Evolutionary conservation across 2,329 filamentous ascomycete species (phyloP).

Genomic region (Cercospora zeae-maydis): DNA sequence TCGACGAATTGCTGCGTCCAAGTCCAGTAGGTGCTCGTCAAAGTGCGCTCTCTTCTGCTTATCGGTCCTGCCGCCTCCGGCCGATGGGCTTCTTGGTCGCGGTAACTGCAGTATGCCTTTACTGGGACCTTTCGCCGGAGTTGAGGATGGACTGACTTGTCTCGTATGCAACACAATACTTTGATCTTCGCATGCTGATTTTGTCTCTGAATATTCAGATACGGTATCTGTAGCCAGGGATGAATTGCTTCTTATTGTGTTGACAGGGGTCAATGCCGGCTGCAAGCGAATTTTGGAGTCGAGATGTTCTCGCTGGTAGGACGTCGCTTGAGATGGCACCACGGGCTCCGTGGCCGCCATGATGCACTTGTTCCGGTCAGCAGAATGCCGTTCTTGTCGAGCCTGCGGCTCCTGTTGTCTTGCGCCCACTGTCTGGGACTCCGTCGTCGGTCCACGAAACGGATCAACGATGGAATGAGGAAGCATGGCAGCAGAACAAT

Average conservation of each 20-base stretch:
- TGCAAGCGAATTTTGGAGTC: background rate
- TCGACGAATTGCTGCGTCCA: constrained; percentile 3
- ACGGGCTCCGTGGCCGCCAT: constrained; percentile 7
- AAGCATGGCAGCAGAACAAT: background rate
- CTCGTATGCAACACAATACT: background rate
- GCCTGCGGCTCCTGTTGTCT: background rate
- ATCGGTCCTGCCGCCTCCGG: background rate
- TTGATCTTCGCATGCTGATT: background rate
- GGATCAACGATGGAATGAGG: background rate
- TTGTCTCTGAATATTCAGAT: constrained; percentile 1
- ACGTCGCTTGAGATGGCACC: background rate
- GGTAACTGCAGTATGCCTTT: background rate
- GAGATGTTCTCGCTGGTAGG: background rate
- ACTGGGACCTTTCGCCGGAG: background rate
- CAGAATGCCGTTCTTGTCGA: constrained; percentile 4
- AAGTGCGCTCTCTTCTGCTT: constrained; percentile 17
- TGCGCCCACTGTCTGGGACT: background rate
- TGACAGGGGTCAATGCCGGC: background rate
- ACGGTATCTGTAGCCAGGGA: background rate
- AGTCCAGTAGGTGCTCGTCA: constrained; percentile 5
- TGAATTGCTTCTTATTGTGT: background rate
- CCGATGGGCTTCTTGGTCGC: background rate
- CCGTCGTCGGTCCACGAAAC: background rate
- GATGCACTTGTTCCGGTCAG: constrained; percentile 8
- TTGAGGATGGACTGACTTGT: background rate